A percentile compares a stretch with the other conserved stretches of the same genome.
These are phyloP conservation scores for Calonectria ilicicola DNA, from an alignment of 2,329 filamentous ascomycete genomes.

Conservation along the genomic window DNA sequence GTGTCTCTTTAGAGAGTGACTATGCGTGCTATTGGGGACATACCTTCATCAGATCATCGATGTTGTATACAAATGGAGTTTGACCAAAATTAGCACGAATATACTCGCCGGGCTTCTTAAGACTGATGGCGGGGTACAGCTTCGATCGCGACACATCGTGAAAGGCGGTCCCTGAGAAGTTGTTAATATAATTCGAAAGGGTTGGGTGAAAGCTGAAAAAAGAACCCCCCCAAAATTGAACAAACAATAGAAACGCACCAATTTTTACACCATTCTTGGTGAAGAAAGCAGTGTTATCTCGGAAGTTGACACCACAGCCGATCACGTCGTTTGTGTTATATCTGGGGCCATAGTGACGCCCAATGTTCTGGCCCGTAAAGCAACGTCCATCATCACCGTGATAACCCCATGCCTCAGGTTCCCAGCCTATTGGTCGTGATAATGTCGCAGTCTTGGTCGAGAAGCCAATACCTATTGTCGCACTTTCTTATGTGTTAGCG, in stretches of 20 bases:
- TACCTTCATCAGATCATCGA: conserved; percentile 86
- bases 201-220: not conserved
- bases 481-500: conserved; percentile 51
- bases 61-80: conserved; percentile 88
- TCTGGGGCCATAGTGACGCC: conserved; percentile 67
- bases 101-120: conserved; percentile 74
- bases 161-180: conserved; percentile 73
- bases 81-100: conserved; percentile 76
- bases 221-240: no score
- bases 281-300: conserved; percentile 74
- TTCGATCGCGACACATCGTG: conserved; percentile 71
- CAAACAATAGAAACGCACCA: conserved; percentile 57
- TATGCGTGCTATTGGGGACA: conserved; percentile 39
- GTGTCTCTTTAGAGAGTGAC: not conserved
- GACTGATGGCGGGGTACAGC: conserved; percentile 75
- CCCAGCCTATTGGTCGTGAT: conserved; percentile 73
- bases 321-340: conserved; percentile 70
- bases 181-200: conserved; percentile 36
- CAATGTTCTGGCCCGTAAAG: conserved; percentile 67
- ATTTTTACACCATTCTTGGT: conserved; percentile 73
- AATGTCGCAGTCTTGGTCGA: conserved; percentile 65
- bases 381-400: conserved; percentile 76
- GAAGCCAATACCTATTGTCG: conserved; percentile 74
- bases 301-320: conserved; percentile 76
- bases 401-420: conserved; percentile 76